Percentiles rank a stretch among this genome's conserved stretches.
Conservation (phyloP, 305 asterid genomes). For the Fraxinus ornus region DNA sequence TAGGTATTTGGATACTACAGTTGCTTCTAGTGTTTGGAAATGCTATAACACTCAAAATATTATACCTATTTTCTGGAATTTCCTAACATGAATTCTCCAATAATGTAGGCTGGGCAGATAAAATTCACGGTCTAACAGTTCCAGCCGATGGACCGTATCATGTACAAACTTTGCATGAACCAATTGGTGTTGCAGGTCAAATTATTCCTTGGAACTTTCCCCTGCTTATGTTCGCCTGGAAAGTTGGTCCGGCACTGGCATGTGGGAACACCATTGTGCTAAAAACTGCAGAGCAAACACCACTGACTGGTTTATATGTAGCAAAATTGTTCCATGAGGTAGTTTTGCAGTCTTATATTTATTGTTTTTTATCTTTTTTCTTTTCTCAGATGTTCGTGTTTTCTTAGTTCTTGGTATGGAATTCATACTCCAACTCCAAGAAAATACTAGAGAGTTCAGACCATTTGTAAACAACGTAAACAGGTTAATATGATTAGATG, state of each 20-base stretch:
- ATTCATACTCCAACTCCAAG: not conserved
- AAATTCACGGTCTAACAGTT: slow-evolving; percentile 86
- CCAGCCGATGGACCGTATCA: slow-evolving; percentile 88
- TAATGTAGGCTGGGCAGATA: slow-evolving; percentile 87
- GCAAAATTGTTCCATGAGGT: slow-evolving; percentile 85
- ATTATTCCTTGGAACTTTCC: slow-evolving; percentile 98
- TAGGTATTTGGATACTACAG: not conserved
- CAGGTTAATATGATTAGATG: not conserved
- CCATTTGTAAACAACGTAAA: not conserved
- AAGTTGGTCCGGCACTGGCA: slow-evolving; percentile 93
- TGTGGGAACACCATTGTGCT: slow-evolving; percentile 78
- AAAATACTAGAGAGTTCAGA: not conserved
- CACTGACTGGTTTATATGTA: slow-evolving; percentile 79
- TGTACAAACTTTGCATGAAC: slow-evolving; percentile 90
- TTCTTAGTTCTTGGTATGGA: not conserved
- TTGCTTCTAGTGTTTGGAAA: not conserved
- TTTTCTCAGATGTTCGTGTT: not conserved
- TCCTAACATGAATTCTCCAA: not conserved
- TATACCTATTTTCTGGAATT: not conserved
- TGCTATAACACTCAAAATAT: not conserved
- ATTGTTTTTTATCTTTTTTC: not conserved
- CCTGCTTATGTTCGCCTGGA: slow-evolving; percentile 86
- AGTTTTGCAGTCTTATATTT: slow-evolving; percentile 20
- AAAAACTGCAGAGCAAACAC: slow-evolving; percentile 96
- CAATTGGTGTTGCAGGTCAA: slow-evolving; percentile 96